phyloP scores from a whole-genome alignment of 768 basidiomycete genomes.

The Pisolithus microcarpus region DNA sequence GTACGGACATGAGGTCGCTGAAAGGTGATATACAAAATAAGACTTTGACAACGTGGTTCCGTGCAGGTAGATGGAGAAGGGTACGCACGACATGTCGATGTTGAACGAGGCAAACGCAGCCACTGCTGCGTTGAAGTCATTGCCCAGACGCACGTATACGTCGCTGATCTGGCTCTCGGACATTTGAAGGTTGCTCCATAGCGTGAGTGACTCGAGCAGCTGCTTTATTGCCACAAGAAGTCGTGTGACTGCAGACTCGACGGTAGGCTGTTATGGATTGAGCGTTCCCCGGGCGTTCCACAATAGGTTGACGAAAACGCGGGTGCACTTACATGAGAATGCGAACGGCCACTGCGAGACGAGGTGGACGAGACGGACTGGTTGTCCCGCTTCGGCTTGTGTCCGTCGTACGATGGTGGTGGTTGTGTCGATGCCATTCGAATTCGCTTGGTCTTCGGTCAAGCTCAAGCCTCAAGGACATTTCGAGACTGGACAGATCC shows the following conservation, averaged over 20 bases:
- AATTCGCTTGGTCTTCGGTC: no score
- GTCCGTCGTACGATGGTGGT: constrained; percentile 22
- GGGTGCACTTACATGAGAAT: constrained; percentile 19
- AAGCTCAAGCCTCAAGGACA: no score
- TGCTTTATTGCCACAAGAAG: constrained; percentile 92
- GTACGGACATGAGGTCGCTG: constrained; percentile 84
- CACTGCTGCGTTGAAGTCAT: constrained; percentile 94
- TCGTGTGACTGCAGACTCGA: constrained; percentile 87
- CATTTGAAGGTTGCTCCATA: constrained; percentile 71
- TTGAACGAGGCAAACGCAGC: constrained; percentile 78
- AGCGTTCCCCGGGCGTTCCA: not conserved
- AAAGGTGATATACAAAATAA: constrained; percentile 7
- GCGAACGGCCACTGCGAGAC: constrained; percentile 13
- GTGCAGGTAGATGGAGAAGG: constrained; percentile 3
- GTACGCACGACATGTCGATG: constrained; percentile 84
- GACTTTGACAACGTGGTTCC: constrained; percentile 3
- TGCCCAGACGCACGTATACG: constrained; percentile 92
- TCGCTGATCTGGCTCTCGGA: constrained; percentile 85
- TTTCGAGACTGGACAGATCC: no score
- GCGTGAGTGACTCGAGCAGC: constrained; percentile 81
- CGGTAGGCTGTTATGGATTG: constrained; percentile 48
- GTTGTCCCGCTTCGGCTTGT: constrained; percentile 47
- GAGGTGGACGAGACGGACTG: constrained; percentile 39
- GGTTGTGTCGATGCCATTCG: constrained; percentile 11
- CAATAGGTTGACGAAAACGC: constrained; percentile 4